These are phyloP conservation scores for Kurtzmaniella natalensis DNA, from an alignment of 1,139 yeast genomes.

Conservation along the genomic window DNA sequence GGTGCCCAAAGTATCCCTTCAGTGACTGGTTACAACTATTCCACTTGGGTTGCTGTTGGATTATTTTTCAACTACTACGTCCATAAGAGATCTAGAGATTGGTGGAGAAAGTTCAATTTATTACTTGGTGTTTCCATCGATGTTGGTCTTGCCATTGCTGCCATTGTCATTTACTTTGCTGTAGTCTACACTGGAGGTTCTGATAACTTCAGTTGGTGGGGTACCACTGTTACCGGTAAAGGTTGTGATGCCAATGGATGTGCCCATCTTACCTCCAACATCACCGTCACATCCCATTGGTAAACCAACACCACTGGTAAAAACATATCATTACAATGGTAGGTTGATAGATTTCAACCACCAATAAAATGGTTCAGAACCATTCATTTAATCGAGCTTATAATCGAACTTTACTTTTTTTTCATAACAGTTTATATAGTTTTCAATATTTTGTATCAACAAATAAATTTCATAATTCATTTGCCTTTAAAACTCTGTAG, in stretches of 20 bases:
- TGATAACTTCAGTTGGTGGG: slow-evolving; percentile 11
- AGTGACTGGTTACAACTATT: slow-evolving; percentile 19
- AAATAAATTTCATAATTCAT: no score
- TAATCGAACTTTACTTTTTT: no score
- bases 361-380: no score
- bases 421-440: no score
- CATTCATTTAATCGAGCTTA: no score
- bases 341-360: no score
- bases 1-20: slow-evolving; percentile 23
- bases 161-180: slow-evolving; percentile 19
- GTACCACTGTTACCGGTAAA: slow-evolving; percentile 7
- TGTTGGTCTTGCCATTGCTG: slow-evolving; percentile 20
- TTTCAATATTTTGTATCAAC: no score
- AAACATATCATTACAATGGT: neutral
- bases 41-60: slow-evolving; percentile 15
- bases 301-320: neutral
- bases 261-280: slow-evolving; percentile 8
- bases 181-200: slow-evolving; percentile 18
- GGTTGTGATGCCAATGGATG: slow-evolving; percentile 12
- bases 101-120: slow-evolving; percentile 30
- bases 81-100: slow-evolving; percentile 10
- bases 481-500: no score
- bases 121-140: slow-evolving; percentile 35
- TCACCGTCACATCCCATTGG: neutral
- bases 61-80: slow-evolving; percentile 14